phyloP scores from a whole-genome alignment of 2,329 filamentous ascomycete species.

The Tolypocladium nubicola region DNA sequence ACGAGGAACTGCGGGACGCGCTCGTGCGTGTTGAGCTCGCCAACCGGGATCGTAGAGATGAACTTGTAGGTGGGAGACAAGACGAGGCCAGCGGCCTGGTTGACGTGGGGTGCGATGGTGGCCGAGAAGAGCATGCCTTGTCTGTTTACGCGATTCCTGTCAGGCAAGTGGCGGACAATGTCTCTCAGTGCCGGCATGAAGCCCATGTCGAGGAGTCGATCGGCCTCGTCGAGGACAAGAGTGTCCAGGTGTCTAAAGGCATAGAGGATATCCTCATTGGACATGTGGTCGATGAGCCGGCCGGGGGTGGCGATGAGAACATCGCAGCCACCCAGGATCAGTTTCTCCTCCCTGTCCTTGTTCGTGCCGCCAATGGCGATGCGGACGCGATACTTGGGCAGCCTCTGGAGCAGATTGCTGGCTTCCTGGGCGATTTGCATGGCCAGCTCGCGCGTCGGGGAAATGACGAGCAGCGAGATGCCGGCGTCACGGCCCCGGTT shows the following conservation, averaged over 20 bases:
- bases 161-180: constrained; percentile 61
- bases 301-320: constrained; percentile 75
- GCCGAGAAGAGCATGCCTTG: constrained; percentile 80
- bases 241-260: constrained; percentile 62
- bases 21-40: constrained; percentile 68
- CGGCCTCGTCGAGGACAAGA: constrained; percentile 74
- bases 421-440: constrained; percentile 65
- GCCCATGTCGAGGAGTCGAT: constrained; percentile 72
- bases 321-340: constrained; percentile 63
- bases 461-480: constrained; percentile 54
- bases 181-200: constrained; percentile 72
- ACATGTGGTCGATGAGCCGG: constrained; percentile 67
- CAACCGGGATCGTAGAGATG: constrained; percentile 66
- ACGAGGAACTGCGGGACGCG: constrained; percentile 65
- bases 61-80: constrained; percentile 66
- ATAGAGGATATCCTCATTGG: constrained; percentile 58
- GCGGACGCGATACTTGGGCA: constrained; percentile 65
- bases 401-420: constrained; percentile 55
- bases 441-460: constrained; percentile 61
- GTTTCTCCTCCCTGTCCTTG: constrained; percentile 59
- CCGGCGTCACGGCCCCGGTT: constrained; percentile 20
- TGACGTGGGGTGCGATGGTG: constrained; percentile 70
- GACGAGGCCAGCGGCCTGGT: constrained; percentile 59
- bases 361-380: constrained; percentile 73
- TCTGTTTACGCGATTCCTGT: constrained; percentile 44